Conservation (phyloP, 1,139 yeast genomes). For the Candida sanyaensis region DNA sequence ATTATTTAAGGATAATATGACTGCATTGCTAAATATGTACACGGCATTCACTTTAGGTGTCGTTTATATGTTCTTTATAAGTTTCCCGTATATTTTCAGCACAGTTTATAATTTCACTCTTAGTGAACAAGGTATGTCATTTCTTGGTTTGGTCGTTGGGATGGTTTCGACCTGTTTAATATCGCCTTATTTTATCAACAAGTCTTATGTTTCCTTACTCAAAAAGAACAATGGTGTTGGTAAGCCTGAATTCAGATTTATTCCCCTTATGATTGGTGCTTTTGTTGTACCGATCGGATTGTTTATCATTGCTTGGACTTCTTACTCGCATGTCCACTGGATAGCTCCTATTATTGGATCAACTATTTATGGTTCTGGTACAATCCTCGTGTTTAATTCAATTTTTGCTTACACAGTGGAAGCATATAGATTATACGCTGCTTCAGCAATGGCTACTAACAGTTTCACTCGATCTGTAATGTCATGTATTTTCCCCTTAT, state of each 20-base stretch:
- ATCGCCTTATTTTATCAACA: constrained; percentile 24
- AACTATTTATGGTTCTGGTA: constrained; percentile 36
- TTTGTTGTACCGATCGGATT: constrained; percentile 38
- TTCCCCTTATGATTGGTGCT: constrained; percentile 39
- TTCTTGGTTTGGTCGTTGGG: constrained; percentile 55
- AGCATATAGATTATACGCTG: constrained; percentile 41
- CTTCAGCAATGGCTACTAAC: constrained; percentile 44
- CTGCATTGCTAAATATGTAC: constrained; percentile 58
- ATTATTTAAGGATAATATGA: constrained; percentile 61
- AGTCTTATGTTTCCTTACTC: constrained; percentile 22
- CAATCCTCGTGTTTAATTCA: constrained; percentile 42
- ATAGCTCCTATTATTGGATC: constrained; percentile 42
- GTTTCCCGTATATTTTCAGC: constrained; percentile 58
- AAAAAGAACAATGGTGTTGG: constrained; percentile 30
- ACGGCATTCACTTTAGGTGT: constrained; percentile 62
- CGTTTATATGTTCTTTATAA: constrained; percentile 62
- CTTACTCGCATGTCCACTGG: constrained; percentile 39
- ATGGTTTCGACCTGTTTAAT: constrained; percentile 29
- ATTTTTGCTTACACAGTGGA: constrained; percentile 42
- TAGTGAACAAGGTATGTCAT: constrained; percentile 46
- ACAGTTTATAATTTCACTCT: constrained; percentile 47
- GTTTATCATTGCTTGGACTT: constrained; percentile 44
- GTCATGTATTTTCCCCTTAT: constrained; percentile 42
- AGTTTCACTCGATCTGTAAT: constrained; percentile 39
- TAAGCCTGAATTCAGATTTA: constrained; percentile 40